Evolutionary conservation across 768 basidiomycete species (phyloP).

Genomic region (Gymnopilus junonius): DNA sequence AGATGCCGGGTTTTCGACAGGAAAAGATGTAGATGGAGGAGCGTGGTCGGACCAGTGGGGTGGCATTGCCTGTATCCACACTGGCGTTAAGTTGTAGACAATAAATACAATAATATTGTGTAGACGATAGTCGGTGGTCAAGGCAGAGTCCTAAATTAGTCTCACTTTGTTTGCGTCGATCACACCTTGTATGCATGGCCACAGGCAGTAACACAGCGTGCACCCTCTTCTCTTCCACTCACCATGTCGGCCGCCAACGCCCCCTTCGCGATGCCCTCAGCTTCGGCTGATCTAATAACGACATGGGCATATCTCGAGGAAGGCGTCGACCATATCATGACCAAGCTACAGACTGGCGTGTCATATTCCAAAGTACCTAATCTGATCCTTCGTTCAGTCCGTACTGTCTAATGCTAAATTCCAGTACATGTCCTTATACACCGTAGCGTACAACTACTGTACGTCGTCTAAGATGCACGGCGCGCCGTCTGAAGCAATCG

Average conservation of each 20-base stretch:
- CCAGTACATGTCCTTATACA: conserved; percentile 88
- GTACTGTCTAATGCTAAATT: conserved; percentile 13
- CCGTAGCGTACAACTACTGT: conserved; percentile 98
- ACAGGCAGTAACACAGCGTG: conserved; percentile 7
- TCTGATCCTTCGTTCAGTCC: neutral
- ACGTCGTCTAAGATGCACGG: conserved; percentile 83
- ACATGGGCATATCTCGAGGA: conserved; percentile 91
- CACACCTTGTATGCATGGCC: conserved; percentile 15
- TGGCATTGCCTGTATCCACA: conserved; percentile 87
- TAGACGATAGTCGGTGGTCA: neutral
- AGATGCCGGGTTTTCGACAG: conserved; percentile 82
- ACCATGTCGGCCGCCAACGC: conserved; percentile 37
- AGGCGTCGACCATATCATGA: conserved; percentile 91
- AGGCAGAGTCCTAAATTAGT: conserved; percentile 16
- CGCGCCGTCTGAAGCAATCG: conserved; percentile 45
- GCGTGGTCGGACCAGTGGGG: conserved; percentile 89
- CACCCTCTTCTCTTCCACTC: conserved; percentile 23
- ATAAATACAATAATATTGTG: too few relatives aligned
- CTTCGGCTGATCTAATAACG: conserved; percentile 75
- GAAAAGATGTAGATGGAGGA: conserved; percentile 74
- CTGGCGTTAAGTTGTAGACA: conserved; percentile 73
- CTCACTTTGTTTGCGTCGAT: conserved; percentile 33
- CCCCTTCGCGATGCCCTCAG: conserved; percentile 61
- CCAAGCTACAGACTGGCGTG: conserved; percentile 85
- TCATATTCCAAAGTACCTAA: conserved; percentile 69